Percentiles rank a stretch among this genome's conserved stretches.
Conservation (phyloP, 2,329 filamentous ascomycete species). For the Talaromyces sp. region DNA sequence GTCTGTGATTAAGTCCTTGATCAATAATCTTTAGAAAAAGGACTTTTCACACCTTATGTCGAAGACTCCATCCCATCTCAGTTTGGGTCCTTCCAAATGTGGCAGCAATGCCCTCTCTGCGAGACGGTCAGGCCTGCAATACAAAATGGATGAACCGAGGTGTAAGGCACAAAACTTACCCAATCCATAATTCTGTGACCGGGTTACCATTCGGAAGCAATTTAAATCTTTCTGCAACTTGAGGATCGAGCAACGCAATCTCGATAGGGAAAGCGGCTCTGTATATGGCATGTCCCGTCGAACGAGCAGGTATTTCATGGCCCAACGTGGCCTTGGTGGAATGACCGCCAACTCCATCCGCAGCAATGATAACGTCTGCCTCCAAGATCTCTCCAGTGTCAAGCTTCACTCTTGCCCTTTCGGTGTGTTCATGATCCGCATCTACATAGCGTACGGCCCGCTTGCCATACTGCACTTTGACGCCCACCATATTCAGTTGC, state of each 20-base stretch:
- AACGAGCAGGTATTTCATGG: constrained; percentile 21
- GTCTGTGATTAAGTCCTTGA: not conserved
- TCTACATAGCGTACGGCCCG: constrained; percentile 8
- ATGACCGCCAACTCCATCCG: constrained; percentile 32
- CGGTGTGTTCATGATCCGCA: not conserved
- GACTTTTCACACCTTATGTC: constrained; percentile 1
- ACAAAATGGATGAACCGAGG: not conserved
- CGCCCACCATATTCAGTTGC: constrained; percentile 7
- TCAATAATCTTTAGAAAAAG: not conserved
- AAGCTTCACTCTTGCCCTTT: constrained; percentile 22
- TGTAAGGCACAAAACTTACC: not conserved
- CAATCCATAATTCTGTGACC: constrained; percentile 5
- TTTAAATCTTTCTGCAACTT: constrained; percentile 7
- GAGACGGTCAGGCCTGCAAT: not conserved
- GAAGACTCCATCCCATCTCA: constrained; percentile 10
- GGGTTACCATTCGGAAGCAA: constrained; percentile 6
- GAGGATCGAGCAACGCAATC: not conserved
- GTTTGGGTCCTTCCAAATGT: not conserved
- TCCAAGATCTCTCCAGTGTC: constrained; percentile 23
- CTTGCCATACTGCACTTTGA: constrained; percentile 15
- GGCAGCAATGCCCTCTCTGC: not conserved
- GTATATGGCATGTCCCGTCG: constrained; percentile 27
- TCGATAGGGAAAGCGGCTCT: constrained; percentile 22
- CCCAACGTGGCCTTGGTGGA: constrained; percentile 24
- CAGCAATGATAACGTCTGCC: constrained; percentile 31